phyloP scores from a whole-genome alignment of 2,329 filamentous ascomycete genomes.

The Microsporum audouinii region DNA sequence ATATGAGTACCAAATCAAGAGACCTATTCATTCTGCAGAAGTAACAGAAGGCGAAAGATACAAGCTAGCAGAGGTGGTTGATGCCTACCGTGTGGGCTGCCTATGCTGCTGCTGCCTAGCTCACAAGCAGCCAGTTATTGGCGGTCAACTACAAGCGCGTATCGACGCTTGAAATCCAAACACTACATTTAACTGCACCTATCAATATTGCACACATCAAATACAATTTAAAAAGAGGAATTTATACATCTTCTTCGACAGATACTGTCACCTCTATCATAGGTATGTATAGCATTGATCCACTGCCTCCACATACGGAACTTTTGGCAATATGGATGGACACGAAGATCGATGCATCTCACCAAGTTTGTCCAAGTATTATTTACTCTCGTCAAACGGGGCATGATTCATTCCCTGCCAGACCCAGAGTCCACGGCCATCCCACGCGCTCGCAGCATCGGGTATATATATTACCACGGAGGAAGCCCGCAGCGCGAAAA shows the following conservation, averaged over 20 bases:
- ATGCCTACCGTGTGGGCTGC: no score
- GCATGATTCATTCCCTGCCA: background rate
- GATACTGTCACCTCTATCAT: no score
- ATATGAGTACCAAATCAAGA: no score
- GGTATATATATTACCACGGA: background rate
- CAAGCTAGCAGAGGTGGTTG: no score
- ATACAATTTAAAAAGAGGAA: no score
- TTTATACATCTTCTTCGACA: no score
- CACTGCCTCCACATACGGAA: background rate
- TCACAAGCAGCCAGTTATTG: no score
- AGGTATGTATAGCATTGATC: background rate
- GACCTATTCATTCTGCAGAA: background rate
- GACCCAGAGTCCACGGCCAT: background rate
- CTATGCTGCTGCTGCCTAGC: no score
- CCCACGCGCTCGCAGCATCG: background rate
- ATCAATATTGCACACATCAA: no score
- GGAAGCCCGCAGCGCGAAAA: background rate
- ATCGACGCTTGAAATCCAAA: no score
- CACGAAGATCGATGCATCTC: background rate
- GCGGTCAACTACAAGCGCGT: no score
- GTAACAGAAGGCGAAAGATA: background rate
- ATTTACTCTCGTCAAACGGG: background rate
- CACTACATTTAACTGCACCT: no score
- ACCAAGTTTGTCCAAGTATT: background rate
- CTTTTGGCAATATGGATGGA: background rate